Conservation (phyloP, 2,329 filamentous ascomycete species). For the Aspergillus ochraceoroseus region DNA sequence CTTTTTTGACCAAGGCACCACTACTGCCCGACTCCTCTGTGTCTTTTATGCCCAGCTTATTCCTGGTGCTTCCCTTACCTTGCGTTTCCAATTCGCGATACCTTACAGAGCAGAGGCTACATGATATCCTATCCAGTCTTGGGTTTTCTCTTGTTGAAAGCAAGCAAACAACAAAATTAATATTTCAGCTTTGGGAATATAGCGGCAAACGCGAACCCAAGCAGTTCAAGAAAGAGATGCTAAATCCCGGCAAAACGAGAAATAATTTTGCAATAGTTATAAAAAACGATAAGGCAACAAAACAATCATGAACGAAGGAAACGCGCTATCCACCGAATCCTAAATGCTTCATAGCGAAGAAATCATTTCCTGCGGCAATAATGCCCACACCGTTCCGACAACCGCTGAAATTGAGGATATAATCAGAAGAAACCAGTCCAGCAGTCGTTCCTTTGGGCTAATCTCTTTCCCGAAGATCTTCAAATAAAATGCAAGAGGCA, state of each 20-base stretch:
- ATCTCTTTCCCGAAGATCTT: slow-evolving; percentile 80
- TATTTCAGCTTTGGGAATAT: slow-evolving; percentile 80
- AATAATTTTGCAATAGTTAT: slow-evolving; percentile 91
- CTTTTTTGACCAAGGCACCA: slow-evolving; percentile 55
- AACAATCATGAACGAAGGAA: too few species aligned
- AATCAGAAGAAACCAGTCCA: slow-evolving; percentile 65
- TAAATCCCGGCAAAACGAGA: slow-evolving; percentile 67
- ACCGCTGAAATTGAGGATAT: slow-evolving; percentile 65
- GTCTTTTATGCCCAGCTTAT: slow-evolving; percentile 55
- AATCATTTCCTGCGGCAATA: slow-evolving; percentile 71
- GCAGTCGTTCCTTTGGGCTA: slow-evolving; percentile 54
- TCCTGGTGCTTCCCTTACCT: slow-evolving; percentile 82
- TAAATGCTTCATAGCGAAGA: slow-evolving; percentile 41
- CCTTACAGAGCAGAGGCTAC: slow-evolving; percentile 64
- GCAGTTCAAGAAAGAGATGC: slow-evolving; percentile 65
- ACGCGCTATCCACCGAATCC: neutral
- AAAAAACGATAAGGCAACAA: slow-evolving; percentile 13
- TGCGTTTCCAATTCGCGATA: slow-evolving; percentile 91
- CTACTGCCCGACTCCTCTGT: slow-evolving; percentile 20
- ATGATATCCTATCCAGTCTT: slow-evolving; percentile 68
- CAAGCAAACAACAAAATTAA: slow-evolving; percentile 76
- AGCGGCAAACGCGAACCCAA: slow-evolving; percentile 27
- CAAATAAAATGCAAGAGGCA: slow-evolving; percentile 83
- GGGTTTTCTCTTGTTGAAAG: slow-evolving; percentile 63
- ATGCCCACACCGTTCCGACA: slow-evolving; percentile 80